phyloP scores from a whole-genome alignment of 2,329 filamentous ascomycete genomes.

The Curvularia spicifera region DNA sequence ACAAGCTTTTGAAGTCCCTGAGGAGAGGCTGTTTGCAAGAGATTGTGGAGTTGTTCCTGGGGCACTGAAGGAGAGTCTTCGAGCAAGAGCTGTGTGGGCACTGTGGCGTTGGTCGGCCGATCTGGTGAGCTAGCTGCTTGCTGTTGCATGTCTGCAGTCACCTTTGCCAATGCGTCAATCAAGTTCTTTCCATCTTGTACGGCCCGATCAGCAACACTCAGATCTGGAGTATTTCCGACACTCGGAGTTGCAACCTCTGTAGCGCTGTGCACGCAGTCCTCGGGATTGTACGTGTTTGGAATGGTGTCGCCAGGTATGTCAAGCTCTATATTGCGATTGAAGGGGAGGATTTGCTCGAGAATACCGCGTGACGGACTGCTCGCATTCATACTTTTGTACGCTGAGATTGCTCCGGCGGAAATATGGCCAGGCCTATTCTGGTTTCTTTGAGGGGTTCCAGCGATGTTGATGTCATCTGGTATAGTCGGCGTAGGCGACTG shows the following conservation, averaged over 20 bases:
- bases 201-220: slow-evolving; percentile 43
- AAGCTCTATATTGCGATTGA: slow-evolving; percentile 43
- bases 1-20: slow-evolving; percentile 45
- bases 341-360: slow-evolving; percentile 38
- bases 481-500: slow-evolving; percentile 44
- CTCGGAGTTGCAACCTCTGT: slow-evolving; percentile 59
- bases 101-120: slow-evolving; percentile 26
- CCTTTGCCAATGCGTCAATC: slow-evolving; percentile 38
- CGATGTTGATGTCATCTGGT: slow-evolving; percentile 32
- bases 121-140: slow-evolving; percentile 22
- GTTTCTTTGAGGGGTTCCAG: slow-evolving; percentile 18
- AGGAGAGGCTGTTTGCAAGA: slow-evolving; percentile 42
- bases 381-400: slow-evolving; percentile 19
- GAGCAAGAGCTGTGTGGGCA: slow-evolving; percentile 33
- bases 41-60: slow-evolving; percentile 42
- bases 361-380: slow-evolving; percentile 27
- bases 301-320: slow-evolving; percentile 45
- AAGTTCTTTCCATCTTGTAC: slow-evolving; percentile 46
- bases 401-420: slow-evolving; percentile 30
- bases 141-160: slow-evolving; percentile 36
- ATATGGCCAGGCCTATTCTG: slow-evolving; percentile 27
- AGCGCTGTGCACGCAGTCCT: slow-evolving; percentile 53
- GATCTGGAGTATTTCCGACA: slow-evolving; percentile 51
- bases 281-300: slow-evolving; percentile 46
- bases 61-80: slow-evolving; percentile 32